Evolutionary conservation across 2,329 filamentous ascomycete genomes (phyloP).

Genomic region (Sclerotiophoma versabilis): DNA sequence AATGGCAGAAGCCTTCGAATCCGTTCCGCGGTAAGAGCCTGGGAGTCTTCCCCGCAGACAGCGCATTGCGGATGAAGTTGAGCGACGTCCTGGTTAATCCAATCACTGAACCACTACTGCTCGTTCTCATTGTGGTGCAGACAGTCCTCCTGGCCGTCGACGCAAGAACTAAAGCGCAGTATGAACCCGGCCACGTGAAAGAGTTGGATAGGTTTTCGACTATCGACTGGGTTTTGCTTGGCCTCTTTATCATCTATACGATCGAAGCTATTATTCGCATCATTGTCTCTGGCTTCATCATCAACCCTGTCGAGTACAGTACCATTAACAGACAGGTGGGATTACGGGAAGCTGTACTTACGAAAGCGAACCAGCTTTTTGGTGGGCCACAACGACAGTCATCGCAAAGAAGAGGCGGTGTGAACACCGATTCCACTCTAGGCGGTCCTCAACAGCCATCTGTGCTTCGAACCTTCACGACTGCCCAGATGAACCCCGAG

Average conservation of each 20-base stretch:
- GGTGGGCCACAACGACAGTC: slow-evolving; percentile 75
- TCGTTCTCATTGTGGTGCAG: slow-evolving; percentile 87
- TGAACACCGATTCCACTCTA: slow-evolving; percentile 40
- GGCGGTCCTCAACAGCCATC: slow-evolving; percentile 61
- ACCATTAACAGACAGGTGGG: slow-evolving; percentile 82
- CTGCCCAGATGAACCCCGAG: slow-evolving; percentile 66
- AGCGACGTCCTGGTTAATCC: slow-evolving; percentile 88
- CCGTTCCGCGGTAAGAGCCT: slow-evolving; percentile 86
- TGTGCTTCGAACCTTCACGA: slow-evolving; percentile 79
- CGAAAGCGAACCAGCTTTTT: slow-evolving; percentile 81
- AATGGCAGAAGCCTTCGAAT: slow-evolving; percentile 63
- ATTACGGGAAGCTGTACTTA: slow-evolving; percentile 73
- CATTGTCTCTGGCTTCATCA: slow-evolving; percentile 90
- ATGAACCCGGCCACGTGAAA: slow-evolving; percentile 56
- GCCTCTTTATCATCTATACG: slow-evolving; percentile 87
- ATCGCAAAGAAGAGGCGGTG: slow-evolving; percentile 63
- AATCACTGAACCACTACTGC: slow-evolving; percentile 82
- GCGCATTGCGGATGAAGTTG: slow-evolving; percentile 73
- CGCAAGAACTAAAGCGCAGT: slow-evolving; percentile 74
- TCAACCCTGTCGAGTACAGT: slow-evolving; percentile 91
- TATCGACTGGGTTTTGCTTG: slow-evolving; percentile 82
- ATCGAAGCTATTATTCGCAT: slow-evolving; percentile 82
- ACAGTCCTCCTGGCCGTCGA: slow-evolving; percentile 88
- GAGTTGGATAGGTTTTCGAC: slow-evolving; percentile 70
- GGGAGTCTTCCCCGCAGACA: slow-evolving; percentile 83